Conservation (phyloP, 2,329 filamentous ascomycete genomes). For the Shiraia sp. region DNA sequence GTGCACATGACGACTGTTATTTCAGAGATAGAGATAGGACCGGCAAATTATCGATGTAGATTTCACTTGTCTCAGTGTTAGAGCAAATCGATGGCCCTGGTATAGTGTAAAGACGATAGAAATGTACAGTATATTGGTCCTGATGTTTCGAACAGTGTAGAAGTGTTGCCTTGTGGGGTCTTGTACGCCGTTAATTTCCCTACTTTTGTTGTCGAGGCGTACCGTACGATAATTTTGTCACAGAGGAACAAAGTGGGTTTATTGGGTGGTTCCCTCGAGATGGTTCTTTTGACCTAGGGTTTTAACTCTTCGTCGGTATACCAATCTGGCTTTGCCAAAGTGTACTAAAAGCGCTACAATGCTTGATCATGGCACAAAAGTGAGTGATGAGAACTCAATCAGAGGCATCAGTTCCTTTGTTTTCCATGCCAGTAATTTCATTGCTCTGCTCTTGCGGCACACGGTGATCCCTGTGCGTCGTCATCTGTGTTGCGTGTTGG, state of each 20-base stretch:
- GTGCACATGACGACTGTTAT: constrained; percentile 1
- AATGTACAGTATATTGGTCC: too few relatives aligned
- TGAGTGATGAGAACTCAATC: constrained; percentile 23
- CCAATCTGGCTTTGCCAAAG: constrained; percentile 13
- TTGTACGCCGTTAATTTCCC: too few relatives aligned
- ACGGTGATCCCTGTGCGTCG: constrained; percentile 7
- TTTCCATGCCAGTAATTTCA: background rate
- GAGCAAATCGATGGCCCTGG: too few relatives aligned
- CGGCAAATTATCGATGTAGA: too few relatives aligned
- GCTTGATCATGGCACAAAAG: constrained; percentile 32
- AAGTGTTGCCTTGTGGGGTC: too few relatives aligned
- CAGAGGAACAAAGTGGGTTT: background rate
- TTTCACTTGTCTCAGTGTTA: too few relatives aligned
- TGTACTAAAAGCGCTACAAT: constrained; percentile 37
- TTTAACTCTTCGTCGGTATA: constrained; percentile 6
- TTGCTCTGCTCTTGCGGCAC: background rate
- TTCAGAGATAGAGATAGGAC: background rate
- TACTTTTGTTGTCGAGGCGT: too few relatives aligned
- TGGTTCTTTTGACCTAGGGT: background rate
- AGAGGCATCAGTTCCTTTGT: background rate
- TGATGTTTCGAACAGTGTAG: background rate
- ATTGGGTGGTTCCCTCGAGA: background rate
- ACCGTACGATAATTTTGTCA: background rate
- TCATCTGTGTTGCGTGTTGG: constrained; percentile 13
- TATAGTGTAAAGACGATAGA: too few relatives aligned